Base-by-base conservation (phyloP, 305 asterid genomes). In the Andrographis paniculata region DNA sequence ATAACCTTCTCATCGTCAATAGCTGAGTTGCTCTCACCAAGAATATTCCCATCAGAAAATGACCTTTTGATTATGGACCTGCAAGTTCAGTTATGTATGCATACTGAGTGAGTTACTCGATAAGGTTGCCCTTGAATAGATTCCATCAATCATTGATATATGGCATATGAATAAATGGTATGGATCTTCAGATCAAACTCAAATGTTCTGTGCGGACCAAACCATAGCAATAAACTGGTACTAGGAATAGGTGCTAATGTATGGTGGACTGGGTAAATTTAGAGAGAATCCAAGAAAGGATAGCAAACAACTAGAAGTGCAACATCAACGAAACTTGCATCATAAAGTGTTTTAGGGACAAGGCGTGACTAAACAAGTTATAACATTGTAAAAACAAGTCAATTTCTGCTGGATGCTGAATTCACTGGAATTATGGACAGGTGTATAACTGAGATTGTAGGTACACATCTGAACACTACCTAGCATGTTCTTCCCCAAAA, bases 61-160 rank as follows among this genome's bases (percentile, higher is more conserved):
- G 99, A 84, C 67, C 99, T 77, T 69, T 81, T 81, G 65, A 92
- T 75, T 45, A 59, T 52, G 15, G 74, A 75, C 79, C 98, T 89
- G 70, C 65, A 72, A 49, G 57, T 42, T 56, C 16, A 42, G 16
- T 43, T 47, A 27, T 45, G 58, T 40, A 68, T 58, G 18, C 46
- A 58, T 13, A 20, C 17, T 53, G 45, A 42, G 36, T 33, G 13
- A 3, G 13, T 3, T n/a, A n/a, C n/a, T n/a, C n/a, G n/a, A n/a
- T 23, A 17, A 0, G 11, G 6, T 46, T 52, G 38, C 20, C 17
- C 27, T 2, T 9, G 31, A 18, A 35, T 4, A 27, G 50, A 20
- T 33, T 23, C 52, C 42, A 44, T 14, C 21, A 18, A 37, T 16
- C 18, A 24, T 43, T 42, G 9, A 5, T 27, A 7, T 9, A 5